Conservation (phyloP, 2,329 filamentous ascomycete genomes). For the Fusarium chaquense region DNA sequence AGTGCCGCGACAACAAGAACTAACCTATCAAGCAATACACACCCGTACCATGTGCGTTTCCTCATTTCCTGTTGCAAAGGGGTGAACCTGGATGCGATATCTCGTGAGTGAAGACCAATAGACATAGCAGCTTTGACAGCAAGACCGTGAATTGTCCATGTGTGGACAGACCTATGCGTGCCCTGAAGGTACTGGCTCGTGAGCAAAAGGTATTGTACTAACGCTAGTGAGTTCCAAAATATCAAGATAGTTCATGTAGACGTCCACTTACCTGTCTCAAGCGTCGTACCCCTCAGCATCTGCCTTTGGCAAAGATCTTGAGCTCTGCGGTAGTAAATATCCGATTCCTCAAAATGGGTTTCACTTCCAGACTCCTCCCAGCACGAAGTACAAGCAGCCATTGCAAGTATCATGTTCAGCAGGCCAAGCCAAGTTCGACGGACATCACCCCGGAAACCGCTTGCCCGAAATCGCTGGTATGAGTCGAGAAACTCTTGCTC, state of each 20-base stretch:
- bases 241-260: too few relatives aligned
- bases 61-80: slow-evolving; percentile 60
- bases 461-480: slow-evolving; percentile 30
- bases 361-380: slow-evolving; percentile 38
- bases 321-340: slow-evolving; percentile 60
- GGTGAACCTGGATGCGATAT: slow-evolving; percentile 52
- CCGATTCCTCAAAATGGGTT: slow-evolving; percentile 49
- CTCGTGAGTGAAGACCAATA: slow-evolving; percentile 62
- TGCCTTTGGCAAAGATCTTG: slow-evolving; percentile 58
- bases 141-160: slow-evolving; percentile 66
- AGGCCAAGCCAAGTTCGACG: slow-evolving; percentile 64
- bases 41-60: slow-evolving; percentile 59
- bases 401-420: slow-evolving; percentile 63
- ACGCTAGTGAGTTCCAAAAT: too few relatives aligned
- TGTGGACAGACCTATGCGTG: slow-evolving; percentile 64
- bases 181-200: slow-evolving; percentile 66
- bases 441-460: slow-evolving; percentile 49
- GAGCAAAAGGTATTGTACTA: slow-evolving; percentile 62
- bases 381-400: slow-evolving; percentile 53
- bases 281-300: slow-evolving; percentile 55
- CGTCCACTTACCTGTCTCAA: slow-evolving; percentile 53
- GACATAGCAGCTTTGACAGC: slow-evolving; percentile 64
- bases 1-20: background rate
- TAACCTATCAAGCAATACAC: slow-evolving; percentile 34
- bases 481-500: slow-evolving; percentile 44